Base-by-base conservation (phyloP, 208 protist genomes). In the Leishmania turanica region DNA sequence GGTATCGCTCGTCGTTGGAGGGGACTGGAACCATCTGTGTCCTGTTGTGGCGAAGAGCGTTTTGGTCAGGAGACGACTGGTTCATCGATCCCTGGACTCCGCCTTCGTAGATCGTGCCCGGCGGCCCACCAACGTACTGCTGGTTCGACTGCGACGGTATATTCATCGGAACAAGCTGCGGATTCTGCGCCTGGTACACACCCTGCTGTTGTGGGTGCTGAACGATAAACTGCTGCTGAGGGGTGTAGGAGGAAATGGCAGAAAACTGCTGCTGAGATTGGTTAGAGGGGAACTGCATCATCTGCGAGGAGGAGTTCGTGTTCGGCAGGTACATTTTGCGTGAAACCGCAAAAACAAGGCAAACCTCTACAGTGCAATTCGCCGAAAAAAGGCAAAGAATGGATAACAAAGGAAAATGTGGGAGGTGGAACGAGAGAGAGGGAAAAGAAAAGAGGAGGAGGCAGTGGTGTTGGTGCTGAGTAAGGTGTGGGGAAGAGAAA, bases 1-100 rank as follows among this genome's bases (percentile, higher is more conserved):
- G 84, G 75, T 92, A 94, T 15, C 90, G 82, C 62, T 96, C 92
- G 72, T 96, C 92, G 19, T 92, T 78, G 1, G 82, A 80, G 15
- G 88, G 70, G 31, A 88, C 62, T 19, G 89, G 86, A 19, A 85
- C 81, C 56, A 75, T 86, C 58, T 91, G 84, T 60, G 88, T 89
- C 21, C 64, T 75, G 70, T 77, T 87, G 78, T 89, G 82, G 51
- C 77, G 73, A 37, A 49, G 11, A 47, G 58, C 54, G 47, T 79
- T 85, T 31, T 79, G 60, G 45, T 80, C 78, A 27, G 77, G 81
- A 40, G 85, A 56, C 4, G 79, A 69, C 58, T 82, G 81, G 66
- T 84, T 88, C 76, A 82, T 70, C n/a, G 80, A 82, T 1, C 76
- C 77, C 15, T 84, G 79, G 17, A 82, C 75, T 37, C 62, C 69